Evolutionary conservation across 129 eudicot species (phyloP).

Genomic region (Pseudognaphalium luteoalbum): DNA sequence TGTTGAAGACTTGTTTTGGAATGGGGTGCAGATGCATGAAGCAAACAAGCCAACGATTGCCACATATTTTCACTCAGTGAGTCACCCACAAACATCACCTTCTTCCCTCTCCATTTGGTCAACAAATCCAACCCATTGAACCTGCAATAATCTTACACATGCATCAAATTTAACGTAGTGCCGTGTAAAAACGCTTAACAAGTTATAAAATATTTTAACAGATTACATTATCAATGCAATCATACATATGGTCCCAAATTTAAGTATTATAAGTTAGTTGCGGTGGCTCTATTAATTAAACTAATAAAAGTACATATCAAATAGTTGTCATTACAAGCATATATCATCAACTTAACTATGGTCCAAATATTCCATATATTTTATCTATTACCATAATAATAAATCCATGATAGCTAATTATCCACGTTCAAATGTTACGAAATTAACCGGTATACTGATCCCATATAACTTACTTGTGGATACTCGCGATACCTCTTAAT

Average conservation of each 20-base stretch:
- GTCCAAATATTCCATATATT: constrained; percentile 21
- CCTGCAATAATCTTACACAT: constrained; percentile 25
- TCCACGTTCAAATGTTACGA: background rate
- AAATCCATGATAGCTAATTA: too few species aligned
- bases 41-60: constrained; percentile 65
- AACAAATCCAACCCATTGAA: constrained; percentile 58
- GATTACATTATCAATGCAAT: background rate
- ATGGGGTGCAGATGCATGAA: constrained; percentile 43
- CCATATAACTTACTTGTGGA: background rate
- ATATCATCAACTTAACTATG: too few species aligned
- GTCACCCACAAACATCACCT: constrained; percentile 66
- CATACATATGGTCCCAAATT: background rate
- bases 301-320: constrained; percentile 9
- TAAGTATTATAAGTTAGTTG: background rate
- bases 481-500: background rate
- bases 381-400: too few species aligned
- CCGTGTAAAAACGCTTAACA: too few species aligned
- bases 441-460: background rate
- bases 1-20: constrained; percentile 33
- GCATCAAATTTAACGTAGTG: background rate
- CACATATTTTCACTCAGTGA: constrained; percentile 60
- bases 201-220: too few species aligned
- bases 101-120: constrained; percentile 48
- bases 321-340: constrained; percentile 2
- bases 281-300: constrained; percentile 11